These are phyloP conservation scores for Capsicum baccatum DNA, from an alignment of 257 asterid genomes.

Conservation along the genomic window DNA sequence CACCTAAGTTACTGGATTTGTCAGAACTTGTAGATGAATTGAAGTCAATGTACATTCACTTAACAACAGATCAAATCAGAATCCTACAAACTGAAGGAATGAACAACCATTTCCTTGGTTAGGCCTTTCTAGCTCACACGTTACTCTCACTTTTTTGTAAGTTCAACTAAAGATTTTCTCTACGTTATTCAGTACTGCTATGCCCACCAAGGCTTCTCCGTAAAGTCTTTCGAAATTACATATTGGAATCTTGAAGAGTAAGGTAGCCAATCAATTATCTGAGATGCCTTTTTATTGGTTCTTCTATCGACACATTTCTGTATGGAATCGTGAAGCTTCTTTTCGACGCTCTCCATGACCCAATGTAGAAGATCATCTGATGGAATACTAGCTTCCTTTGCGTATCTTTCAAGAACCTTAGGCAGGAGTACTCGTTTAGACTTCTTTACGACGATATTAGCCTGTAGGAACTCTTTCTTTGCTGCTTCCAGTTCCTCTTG, in stretches of 20 bases:
- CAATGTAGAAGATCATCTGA: conserved; percentile 48
- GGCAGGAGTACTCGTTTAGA: conserved; percentile 54
- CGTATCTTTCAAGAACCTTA: conserved; percentile 51
- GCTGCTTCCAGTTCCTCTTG: conserved; percentile 59
- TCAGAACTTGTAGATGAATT: background rate
- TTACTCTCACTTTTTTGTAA: background rate
- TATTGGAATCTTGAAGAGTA: conserved; percentile 59
- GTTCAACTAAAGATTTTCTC: background rate
- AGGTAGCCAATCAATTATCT: conserved; percentile 59
- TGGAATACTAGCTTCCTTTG: conserved; percentile 58
- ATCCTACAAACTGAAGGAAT: conserved; percentile 25
- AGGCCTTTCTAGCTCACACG: background rate
- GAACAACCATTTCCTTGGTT: conserved; percentile 26
- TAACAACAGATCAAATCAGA: background rate
- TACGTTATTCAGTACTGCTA: conserved; percentile 27
- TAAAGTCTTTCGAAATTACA: conserved; percentile 52
- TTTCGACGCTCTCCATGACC: conserved; percentile 53
- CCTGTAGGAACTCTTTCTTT: conserved; percentile 59
- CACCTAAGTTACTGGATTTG: background rate
- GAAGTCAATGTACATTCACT: conserved; percentile 24
- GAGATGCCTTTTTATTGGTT: conserved; percentile 43
- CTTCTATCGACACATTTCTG: conserved; percentile 48
- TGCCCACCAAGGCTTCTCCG: conserved; percentile 56
- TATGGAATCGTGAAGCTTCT: conserved; percentile 52
- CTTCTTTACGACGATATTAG: conserved; percentile 54